Evolutionary conservation across 1,139 yeast species (phyloP).

Genomic region (Blastobotrys malaysiensis): DNA sequence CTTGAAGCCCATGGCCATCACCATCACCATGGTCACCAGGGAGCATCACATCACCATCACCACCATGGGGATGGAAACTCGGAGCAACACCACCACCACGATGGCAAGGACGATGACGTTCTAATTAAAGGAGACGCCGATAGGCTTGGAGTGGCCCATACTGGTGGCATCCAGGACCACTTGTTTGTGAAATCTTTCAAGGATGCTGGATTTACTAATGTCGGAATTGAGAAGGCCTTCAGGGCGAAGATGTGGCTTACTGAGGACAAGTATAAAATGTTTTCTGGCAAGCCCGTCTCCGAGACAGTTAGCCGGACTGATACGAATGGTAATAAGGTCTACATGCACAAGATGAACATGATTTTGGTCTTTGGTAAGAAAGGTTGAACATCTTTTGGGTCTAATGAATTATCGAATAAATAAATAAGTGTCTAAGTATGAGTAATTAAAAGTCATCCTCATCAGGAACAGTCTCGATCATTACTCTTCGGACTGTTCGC

Average conservation of each 20-base stretch:
- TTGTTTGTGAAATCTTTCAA: slow-evolving; percentile 16
- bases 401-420: background rate
- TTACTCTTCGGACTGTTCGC: slow-evolving; percentile 17
- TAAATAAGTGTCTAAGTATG: slow-evolving; percentile 1
- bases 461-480: slow-evolving; percentile 24
- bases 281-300: slow-evolving; percentile 3
- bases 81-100: slow-evolving; percentile 6
- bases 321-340: slow-evolving; percentile 14
- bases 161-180: slow-evolving; percentile 20
- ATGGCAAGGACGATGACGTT: background rate
- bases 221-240: slow-evolving; percentile 16
- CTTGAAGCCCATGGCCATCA: slow-evolving; percentile 11
- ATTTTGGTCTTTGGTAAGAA: slow-evolving; percentile 17
- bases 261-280: slow-evolving; percentile 17
- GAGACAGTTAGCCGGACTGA: slow-evolving; percentile 6
- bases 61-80: slow-evolving; percentile 4
- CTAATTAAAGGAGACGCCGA: slow-evolving; percentile 3
- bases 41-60: slow-evolving; percentile 5
- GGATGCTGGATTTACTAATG: slow-evolving; percentile 20
- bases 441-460: slow-evolving; percentile 19
- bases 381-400: no score
- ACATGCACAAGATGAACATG: slow-evolving; percentile 14
- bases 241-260: slow-evolving; percentile 22
- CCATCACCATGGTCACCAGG: slow-evolving; percentile 4
- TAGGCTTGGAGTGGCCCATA: slow-evolving; percentile 11